phyloP scores from a whole-genome alignment of 306 rosid species.

The barrel medic (Medicago truncatula) region MtrunA17r5.0-ANR NC_053042.1:4617001-4617500 shows the following conservation, averaged over 20 bases:
- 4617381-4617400: neutral
- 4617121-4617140: neutral
- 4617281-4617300: neutral
- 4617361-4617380: neutral
- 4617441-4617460: neutral
- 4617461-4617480: constrained; percentile 35
- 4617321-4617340: neutral
- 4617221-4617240: neutral
- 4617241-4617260: neutral
- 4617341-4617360: neutral
- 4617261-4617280: neutral
- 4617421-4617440: constrained; percentile 27
- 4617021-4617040: constrained; percentile 63
- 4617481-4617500: constrained; percentile 59
- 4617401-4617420: neutral
- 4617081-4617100: constrained; percentile 37
- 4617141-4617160: neutral
- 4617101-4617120: constrained; percentile 57
- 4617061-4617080: constrained; percentile 30
- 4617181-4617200: too few relatives aligned
- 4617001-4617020: constrained; percentile 50
- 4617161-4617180: neutral
- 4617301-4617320: neutral
- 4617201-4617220: too few relatives aligned
- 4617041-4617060: constrained; percentile 52